Evolutionary conservation across 805 yeast genomes (phyloP).

Genomic region (Candida pseudoglaebosa): DNA sequence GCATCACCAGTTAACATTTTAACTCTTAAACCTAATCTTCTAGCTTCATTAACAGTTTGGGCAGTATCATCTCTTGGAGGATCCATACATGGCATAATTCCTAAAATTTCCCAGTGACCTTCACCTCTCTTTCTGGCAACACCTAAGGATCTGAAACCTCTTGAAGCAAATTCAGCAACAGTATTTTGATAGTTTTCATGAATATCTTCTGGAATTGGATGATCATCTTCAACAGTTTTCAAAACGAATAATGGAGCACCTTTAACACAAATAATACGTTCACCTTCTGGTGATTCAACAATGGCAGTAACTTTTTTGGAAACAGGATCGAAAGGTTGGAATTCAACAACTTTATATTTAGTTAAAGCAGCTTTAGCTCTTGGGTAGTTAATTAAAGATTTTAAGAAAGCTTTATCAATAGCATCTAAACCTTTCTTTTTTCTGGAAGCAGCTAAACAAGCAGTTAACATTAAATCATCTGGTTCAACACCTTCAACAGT

Average conservation of each 20-base stretch:
- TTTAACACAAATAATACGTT: constrained; percentile 91
- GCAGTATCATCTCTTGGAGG: constrained; percentile 99
- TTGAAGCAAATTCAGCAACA: constrained; percentile 95
- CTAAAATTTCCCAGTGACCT: constrained; percentile 96
- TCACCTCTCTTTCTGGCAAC: constrained; percentile 98
- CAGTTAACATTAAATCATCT: constrained; percentile 95
- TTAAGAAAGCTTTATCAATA: constrained; percentile 93
- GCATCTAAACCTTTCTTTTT: constrained; percentile 98
- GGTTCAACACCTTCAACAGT: constrained; percentile 96
- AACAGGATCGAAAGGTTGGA: constrained; percentile 97
- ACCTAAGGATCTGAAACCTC: constrained; percentile 98
- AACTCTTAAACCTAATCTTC: constrained; percentile 85
- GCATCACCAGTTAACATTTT: constrained; percentile 99
- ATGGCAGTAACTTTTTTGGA: constrained; percentile 94
- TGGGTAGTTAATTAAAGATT: constrained; percentile 83
- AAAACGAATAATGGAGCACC: constrained; percentile 98
- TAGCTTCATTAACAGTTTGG: constrained; percentile 88
- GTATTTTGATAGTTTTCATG: constrained; percentile 94
- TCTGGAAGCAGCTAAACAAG: constrained; percentile 96
- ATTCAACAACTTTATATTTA: constrained; percentile 90
- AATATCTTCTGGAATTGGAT: constrained; percentile 91
- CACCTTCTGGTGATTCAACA: constrained; percentile 95
- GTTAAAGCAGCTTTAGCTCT: constrained; percentile 89
- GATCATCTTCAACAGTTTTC: constrained; percentile 96
- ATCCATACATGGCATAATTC: constrained; percentile 98